Conservation (phyloP, 768 basidiomycete species). For the Termitomyces sp. region DNA sequence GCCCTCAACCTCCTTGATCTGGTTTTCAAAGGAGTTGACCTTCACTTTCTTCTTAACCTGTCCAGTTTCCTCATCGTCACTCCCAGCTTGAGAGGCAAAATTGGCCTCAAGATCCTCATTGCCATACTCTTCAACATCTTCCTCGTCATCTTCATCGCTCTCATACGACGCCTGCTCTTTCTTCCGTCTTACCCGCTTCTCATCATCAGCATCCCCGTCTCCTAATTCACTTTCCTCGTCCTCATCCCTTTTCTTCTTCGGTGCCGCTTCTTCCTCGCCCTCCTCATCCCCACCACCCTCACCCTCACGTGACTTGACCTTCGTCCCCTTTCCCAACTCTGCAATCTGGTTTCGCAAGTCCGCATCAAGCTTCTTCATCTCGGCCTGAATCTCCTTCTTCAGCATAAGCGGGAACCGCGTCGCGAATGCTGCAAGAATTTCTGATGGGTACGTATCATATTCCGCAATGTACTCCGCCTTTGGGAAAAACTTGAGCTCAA, state of each 20-base stretch:
- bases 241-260: conserved; percentile 35
- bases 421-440: conserved; percentile 70
- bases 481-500: conserved; percentile 84
- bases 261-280: conserved; percentile 28
- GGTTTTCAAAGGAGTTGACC: conserved; percentile 29
- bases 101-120: conserved; percentile 63
- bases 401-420: conserved; percentile 73
- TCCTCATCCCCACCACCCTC: conserved; percentile 52
- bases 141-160: conserved; percentile 55
- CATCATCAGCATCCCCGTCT: conserved; percentile 79
- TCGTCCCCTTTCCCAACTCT: conserved; percentile 80
- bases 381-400: conserved; percentile 80
- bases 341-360: conserved; percentile 75
- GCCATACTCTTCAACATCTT: conserved; percentile 42
- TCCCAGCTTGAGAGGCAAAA: conserved; percentile 48
- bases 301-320: conserved; percentile 36
- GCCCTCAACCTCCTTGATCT: conserved; percentile 39
- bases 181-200: conserved; percentile 65
- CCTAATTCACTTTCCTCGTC: conserved; percentile 74
- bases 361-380: conserved; percentile 81
- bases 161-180: conserved; percentile 77
- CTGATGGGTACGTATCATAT: conserved; percentile 67
- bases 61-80: conserved; percentile 24
- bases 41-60: conserved; percentile 13
- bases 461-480: conserved; percentile 77